Percentiles rank a stretch among this genome's conserved stretches.
phyloP scores from a whole-genome alignment of 169 alveolate species.

The Cytauxzoon felis region DNA sequence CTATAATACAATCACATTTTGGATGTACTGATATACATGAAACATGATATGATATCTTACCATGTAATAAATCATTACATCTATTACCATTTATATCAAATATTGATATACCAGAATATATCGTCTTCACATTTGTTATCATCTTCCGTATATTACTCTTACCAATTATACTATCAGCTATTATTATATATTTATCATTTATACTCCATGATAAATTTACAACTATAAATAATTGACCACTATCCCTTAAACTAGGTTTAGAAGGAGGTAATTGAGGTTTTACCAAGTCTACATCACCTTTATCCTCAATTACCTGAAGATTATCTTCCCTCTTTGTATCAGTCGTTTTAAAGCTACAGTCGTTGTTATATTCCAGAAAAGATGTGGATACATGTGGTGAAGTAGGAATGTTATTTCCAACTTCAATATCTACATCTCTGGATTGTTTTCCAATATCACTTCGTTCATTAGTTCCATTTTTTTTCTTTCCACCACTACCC shows the following conservation, averaged over 20 bases:
- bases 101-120: conserved; percentile 36
- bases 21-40: conserved; percentile 41
- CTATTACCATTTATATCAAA: conserved; percentile 31
- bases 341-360: not conserved
- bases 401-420: too few relatives aligned
- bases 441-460: not conserved
- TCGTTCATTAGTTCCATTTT: not conserved
- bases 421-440: not conserved
- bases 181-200: conserved; percentile 15
- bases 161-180: conserved; percentile 50
- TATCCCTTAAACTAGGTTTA: not conserved
- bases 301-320: not conserved
- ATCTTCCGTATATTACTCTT: conserved; percentile 28
- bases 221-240: conserved; percentile 37
- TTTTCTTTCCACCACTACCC: not conserved
- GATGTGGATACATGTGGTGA: too few relatives aligned
- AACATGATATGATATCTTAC: conserved; percentile 32
- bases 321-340: not conserved
- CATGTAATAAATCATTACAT: conserved; percentile 34
- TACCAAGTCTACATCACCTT: too few relatives aligned
- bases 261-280: not conserved
- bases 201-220: conserved; percentile 35
- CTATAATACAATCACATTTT: conserved; percentile 15
- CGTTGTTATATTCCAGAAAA: too few relatives aligned
- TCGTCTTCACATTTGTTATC: conserved; percentile 31